These are phyloP conservation scores for Colletotrichum liriopes DNA, from an alignment of 2,329 filamentous ascomycete species.

Conservation along the genomic window DNA sequence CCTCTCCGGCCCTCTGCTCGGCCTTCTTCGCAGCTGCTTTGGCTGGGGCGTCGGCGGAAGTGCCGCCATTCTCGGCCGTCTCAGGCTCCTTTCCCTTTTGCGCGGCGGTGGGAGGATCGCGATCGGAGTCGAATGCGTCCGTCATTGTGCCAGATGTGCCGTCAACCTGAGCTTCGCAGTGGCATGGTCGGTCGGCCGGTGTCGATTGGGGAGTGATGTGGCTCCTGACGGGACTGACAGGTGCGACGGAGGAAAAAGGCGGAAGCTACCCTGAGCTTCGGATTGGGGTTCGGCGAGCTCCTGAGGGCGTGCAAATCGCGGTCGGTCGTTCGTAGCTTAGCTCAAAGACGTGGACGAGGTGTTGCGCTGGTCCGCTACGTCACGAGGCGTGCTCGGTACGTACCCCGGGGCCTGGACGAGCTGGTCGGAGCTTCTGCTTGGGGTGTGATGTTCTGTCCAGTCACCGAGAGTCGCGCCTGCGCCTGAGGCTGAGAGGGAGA, in stretches of 20 bases:
- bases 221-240: background rate
- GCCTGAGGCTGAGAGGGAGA: conserved; percentile 10
- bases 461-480: background rate
- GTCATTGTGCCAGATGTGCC: conserved; percentile 57
- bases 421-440: background rate
- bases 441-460: background rate
- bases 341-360: conserved; percentile 15
- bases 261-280: conserved; percentile 15
- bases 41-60: background rate
- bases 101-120: conserved; percentile 21
- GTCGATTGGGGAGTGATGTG: background rate
- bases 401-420: conserved; percentile 1
- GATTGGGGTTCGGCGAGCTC: conserved; percentile 16
- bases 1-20: conserved; percentile 45
- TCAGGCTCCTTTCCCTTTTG: conserved; percentile 42
- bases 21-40: conserved; percentile 34
- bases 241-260: background rate
- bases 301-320: conserved; percentile 5
- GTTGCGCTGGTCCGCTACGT: conserved; percentile 34
- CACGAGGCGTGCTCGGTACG: conserved; percentile 38
- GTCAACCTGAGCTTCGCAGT: conserved; percentile 21
- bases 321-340: conserved; percentile 28
- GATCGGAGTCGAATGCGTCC: conserved; percentile 48
- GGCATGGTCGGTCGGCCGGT: conserved; percentile 32
- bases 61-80: conserved; percentile 7